Conservation (phyloP, 805 yeast genomes). For the Wickerhamiella shivajii region DNA sequence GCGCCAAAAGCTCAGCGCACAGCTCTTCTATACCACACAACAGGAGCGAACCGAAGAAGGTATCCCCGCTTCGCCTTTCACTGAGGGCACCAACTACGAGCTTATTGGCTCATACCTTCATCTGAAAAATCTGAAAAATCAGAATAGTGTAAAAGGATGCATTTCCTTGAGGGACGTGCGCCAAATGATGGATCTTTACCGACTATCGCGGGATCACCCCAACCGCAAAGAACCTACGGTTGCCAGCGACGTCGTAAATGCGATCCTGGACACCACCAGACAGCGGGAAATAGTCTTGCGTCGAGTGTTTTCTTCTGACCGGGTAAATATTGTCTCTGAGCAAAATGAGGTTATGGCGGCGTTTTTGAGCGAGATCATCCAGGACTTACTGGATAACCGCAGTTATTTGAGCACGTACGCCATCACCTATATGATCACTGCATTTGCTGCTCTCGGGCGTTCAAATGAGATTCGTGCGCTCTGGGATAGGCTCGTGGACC, state of each 20-base stretch:
- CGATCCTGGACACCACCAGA: conserved; percentile 15
- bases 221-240: conserved; percentile 5
- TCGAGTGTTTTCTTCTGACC: conserved; percentile 14
- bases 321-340: conserved; percentile 11
- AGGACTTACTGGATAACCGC: conserved; percentile 14
- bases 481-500: conserved; percentile 14
- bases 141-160: conserved; percentile 13
- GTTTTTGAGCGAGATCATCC: conserved; percentile 16
- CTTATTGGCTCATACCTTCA: neutral
- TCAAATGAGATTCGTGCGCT: conserved; percentile 13
- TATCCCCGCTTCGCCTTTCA: too few species aligned
- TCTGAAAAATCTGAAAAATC: conserved; percentile 2
- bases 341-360: conserved; percentile 14
- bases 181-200: conserved; percentile 16
- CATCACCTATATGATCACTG: conserved; percentile 17
- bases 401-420: conserved; percentile 16
- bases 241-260: conserved; percentile 17
- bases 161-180: conserved; percentile 14
- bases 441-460: conserved; percentile 14
- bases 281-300: conserved; percentile 14
- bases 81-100: neutral
- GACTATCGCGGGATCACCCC: conserved; percentile 13
- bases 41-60: too few species aligned
- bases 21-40: too few species aligned
- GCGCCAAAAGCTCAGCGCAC: too few species aligned